Conservation (phyloP, 2,329 filamentous ascomycete species). For the Plenodomus tracheiphilus region DNA sequence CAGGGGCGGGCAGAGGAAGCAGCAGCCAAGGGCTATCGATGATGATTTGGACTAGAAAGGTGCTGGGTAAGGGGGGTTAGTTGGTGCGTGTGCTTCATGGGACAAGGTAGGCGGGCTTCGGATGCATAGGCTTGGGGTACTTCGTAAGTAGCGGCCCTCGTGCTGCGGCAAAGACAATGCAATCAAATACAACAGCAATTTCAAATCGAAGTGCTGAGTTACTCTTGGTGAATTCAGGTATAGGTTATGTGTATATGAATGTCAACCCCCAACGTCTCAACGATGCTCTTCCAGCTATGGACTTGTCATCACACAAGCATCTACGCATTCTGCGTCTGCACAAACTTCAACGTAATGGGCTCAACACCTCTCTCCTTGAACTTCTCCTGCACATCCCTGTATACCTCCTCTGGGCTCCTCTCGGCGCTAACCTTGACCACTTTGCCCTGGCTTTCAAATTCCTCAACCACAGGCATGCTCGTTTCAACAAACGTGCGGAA, state of each 20-base stretch:
- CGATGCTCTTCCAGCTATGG: neutral
- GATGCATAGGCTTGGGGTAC: slow-evolving; percentile 36
- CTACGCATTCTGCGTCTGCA: slow-evolving; percentile 28
- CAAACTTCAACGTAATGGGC: slow-evolving; percentile 35
- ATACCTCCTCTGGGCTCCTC: slow-evolving; percentile 66
- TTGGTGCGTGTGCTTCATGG: slow-evolving; percentile 15
- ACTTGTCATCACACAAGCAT: neutral
- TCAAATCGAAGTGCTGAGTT: neutral
- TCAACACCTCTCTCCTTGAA: slow-evolving; percentile 41
- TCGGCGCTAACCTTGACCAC: slow-evolving; percentile 81
- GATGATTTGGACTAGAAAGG: slow-evolving; percentile 40
- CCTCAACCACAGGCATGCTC: slow-evolving; percentile 94
- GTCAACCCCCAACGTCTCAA: neutral
- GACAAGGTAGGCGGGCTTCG: slow-evolving; percentile 25
- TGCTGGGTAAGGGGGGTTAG: neutral
- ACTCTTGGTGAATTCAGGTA: neutral
- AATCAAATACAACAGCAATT: slow-evolving; percentile 22
- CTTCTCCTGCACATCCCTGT: slow-evolving; percentile 53
- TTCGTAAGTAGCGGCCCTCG: slow-evolving; percentile 33
- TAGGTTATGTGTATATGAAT: neutral
- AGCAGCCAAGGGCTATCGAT: slow-evolving; percentile 39
- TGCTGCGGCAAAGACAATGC: slow-evolving; percentile 40
- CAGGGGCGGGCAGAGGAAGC: slow-evolving; percentile 27
- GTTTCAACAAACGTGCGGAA: slow-evolving; percentile 94
- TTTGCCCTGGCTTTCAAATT: slow-evolving; percentile 74